Evolutionary conservation across 148 eudicot genomes (phyloP).

Genomic region (Amaranthus cruentus): DNA sequence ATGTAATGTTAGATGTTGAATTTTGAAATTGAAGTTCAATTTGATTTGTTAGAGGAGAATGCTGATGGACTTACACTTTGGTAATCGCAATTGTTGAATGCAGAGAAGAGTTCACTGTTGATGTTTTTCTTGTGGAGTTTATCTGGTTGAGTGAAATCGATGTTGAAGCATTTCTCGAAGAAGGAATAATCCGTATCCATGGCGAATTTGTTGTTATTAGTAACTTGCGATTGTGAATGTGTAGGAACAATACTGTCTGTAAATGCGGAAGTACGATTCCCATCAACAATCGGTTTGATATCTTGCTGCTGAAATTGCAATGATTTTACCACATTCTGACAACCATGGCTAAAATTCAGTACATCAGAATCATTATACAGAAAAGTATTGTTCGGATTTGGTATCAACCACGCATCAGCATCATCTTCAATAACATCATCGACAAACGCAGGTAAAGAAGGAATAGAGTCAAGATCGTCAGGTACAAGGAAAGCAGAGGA

Average conservation of each 20-base stretch:
- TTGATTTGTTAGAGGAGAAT: background rate
- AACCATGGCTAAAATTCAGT: conserved; percentile 34
- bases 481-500: conserved; percentile 22
- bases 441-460: background rate
- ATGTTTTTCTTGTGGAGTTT: conserved; percentile 26
- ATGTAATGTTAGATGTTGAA: background rate
- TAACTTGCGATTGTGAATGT: conserved; percentile 40
- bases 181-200: background rate
- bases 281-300: background rate
- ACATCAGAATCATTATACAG: conserved; percentile 43
- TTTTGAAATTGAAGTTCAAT: background rate
- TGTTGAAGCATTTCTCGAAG: conserved; percentile 45
- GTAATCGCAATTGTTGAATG: conserved; percentile 17
- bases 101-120: conserved; percentile 33
- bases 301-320: conserved; percentile 1
- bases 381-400: conserved; percentile 35
- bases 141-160: conserved; percentile 52
- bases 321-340: conserved; percentile 21
- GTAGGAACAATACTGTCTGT: conserved; percentile 73
- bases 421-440: conserved; percentile 22
- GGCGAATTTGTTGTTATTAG: conserved; percentile 8
- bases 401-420: conserved; percentile 63
- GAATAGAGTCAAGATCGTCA: conserved; percentile 12
- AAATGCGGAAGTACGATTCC: conserved; percentile 12
- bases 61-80: conserved; percentile 18